Evolutionary conservation across 225 moss, liverwort and hornwort genomes (phyloP), one percentile per base, ranked within the genome.

Genomic region (Neckera pumila): DNA sequence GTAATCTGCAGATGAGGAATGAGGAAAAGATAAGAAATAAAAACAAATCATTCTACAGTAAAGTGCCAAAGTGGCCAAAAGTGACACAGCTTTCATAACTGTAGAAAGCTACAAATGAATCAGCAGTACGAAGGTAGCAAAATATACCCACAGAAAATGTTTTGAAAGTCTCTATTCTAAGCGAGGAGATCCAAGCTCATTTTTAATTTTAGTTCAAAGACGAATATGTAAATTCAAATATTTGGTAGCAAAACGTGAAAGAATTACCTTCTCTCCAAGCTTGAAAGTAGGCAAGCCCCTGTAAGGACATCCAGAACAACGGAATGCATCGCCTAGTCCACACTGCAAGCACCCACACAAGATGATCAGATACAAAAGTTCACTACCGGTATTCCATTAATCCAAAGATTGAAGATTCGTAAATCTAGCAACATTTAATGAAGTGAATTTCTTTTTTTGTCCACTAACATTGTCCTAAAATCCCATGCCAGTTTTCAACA

Each of bases 301-400:
- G 92, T 99, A 99, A 54, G 99, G 99, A 84, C 99, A 99, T 66
- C 96, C 94, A 87, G 91, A 93, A 81, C 99, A 99, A 69, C 99
- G 96, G 84, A 99, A 99, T 33, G 99, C 99, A 73, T 99, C 99
- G 72, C 99, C 99, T 84, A 99, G 82, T 38, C 93, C 93, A 88
- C 93, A 93, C 93, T 93, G 93, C 75, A 62, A 76, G 71, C 57
- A 87, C 31, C 28, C 70, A 77, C 27, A 76, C 27, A 56, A 66
- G 51, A 61, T 66, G 2, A 74, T 91, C 47, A 91, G 72, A 80
- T 71, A 34, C 7, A 79, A 42, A 38, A 78, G 23, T 51, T 76
- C n/a, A 70, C 20, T 47, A 33, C 28, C 16, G 11, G 38, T 30
- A 62, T 22, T 75, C 53, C 62, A 71, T 30, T n/a, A n/a, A 47